Conservation (phyloP, 2,329 filamentous ascomycete species). For the Pyricularia grisea region DNA sequence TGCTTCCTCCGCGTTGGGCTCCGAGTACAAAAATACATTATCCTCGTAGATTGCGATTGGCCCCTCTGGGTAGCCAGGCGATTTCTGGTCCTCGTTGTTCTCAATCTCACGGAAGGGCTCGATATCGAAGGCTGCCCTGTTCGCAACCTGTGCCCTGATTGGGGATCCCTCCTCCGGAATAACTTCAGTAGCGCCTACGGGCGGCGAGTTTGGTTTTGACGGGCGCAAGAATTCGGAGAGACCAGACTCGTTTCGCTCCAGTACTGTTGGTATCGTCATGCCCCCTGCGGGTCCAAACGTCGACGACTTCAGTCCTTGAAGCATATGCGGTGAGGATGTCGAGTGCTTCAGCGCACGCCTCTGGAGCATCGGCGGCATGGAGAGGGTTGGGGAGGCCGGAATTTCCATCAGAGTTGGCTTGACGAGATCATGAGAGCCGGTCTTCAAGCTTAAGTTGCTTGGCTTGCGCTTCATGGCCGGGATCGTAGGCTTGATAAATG, state of each 20-base stretch:
- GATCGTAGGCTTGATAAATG: conserved; percentile 72
- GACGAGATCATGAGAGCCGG: conserved; percentile 49
- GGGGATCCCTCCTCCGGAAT: conserved; percentile 49
- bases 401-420: conserved; percentile 41
- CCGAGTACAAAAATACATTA: conserved; percentile 68
- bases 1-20: conserved; percentile 70
- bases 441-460: conserved; percentile 70
- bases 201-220: conserved; percentile 27
- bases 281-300: conserved; percentile 52
- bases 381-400: conserved; percentile 37
- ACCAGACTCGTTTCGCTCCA: conserved; percentile 50
- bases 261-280: conserved; percentile 53
- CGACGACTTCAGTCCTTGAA: conserved; percentile 47
- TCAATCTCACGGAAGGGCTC: conserved; percentile 58
- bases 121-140: conserved; percentile 44
- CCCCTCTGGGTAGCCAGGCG: conserved; percentile 72
- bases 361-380: conserved; percentile 48
- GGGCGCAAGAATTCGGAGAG: conserved; percentile 50
- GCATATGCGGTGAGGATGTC: conserved; percentile 57
- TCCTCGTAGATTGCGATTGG: conserved; percentile 76
- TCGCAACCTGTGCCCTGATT: conserved; percentile 53
- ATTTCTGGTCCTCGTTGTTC: conserved; percentile 70
- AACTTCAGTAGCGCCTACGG: conserved; percentile 20
- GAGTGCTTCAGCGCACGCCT: conserved; percentile 57
- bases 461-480: conserved; percentile 65